Percentiles rank a stretch among this genome's conserved stretches.
phyloP scores from a whole-genome alignment of 257 asterid species.

The Lycium ferocissimum region DNA sequence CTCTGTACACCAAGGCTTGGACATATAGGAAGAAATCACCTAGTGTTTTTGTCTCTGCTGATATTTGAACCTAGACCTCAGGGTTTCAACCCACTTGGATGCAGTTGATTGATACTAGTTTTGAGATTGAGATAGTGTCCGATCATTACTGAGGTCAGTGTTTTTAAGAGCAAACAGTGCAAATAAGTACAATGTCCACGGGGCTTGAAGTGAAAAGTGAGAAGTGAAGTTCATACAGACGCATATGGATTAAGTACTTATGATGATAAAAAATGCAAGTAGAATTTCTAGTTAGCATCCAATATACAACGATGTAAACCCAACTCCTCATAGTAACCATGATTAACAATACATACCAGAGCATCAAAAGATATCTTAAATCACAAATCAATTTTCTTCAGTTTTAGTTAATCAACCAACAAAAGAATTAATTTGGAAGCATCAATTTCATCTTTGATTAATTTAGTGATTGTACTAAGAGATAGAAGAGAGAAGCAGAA shows the following conservation, averaged over 20 bases:
- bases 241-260: background rate
- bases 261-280: background rate
- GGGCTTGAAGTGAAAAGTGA: background rate
- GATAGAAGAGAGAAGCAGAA: background rate
- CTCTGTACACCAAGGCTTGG: too few relatives aligned
- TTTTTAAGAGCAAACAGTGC: background rate
- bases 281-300: background rate
- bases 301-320: background rate
- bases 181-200: background rate
- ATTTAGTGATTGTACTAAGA: background rate
- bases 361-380: background rate
- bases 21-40: too few relatives aligned
- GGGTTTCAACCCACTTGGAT: too few relatives aligned
- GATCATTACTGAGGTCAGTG: background rate
- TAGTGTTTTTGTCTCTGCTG: too few relatives aligned
- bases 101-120: too few relatives aligned
- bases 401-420: background rate
- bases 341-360: background rate
- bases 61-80: too few relatives aligned
- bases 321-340: background rate
- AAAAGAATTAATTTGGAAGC: background rate
- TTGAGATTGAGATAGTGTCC: too few relatives aligned
- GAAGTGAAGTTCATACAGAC: background rate
- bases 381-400: background rate
- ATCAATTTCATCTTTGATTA: background rate